A percentile compares a stretch with the other conserved stretches of the same genome.
Evolutionary conservation across 179 eudicot species (phyloP).

Genomic region (Sideroxylon spinosum): DNA sequence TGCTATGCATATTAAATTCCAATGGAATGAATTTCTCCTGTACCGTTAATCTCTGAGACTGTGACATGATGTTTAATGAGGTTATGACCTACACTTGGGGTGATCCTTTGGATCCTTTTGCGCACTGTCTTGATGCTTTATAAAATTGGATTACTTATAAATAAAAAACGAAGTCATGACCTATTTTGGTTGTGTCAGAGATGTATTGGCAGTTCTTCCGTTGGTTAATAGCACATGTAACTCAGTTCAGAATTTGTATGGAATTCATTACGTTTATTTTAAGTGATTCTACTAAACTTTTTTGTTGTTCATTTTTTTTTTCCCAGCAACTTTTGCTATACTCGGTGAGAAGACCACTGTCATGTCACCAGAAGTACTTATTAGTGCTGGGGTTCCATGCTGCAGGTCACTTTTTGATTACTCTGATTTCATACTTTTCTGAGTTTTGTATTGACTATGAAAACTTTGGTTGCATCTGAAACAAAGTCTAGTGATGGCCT

Average conservation of each 20-base stretch:
- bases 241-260: not conserved
- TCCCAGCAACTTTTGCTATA: slow-evolving; percentile 75
- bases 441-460: not conserved
- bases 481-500: not conserved
- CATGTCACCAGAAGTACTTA: slow-evolving; percentile 96
- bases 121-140: too few species aligned
- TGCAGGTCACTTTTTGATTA: slow-evolving; percentile 68
- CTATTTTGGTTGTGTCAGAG: slow-evolving; percentile 8
- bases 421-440: slow-evolving; percentile 5
- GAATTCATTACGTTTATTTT: not conserved
- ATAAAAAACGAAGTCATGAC: not conserved
- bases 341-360: slow-evolving; percentile 97
- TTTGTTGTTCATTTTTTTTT: slow-evolving; percentile 4
- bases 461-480: slow-evolving; percentile 12
- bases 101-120: too few species aligned
- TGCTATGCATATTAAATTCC: not conserved
- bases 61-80: not conserved
- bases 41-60: slow-evolving; percentile 7
- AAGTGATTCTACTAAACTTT: slow-evolving; percentile 14
- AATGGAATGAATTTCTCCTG: not conserved
- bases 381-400: slow-evolving; percentile 86
- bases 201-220: not conserved
- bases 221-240: not conserved
- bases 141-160: not conserved
- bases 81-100: too few species aligned